Conservation (phyloP, 2,329 filamentous ascomycete species). For the Penicillium rolfsii region DNA sequence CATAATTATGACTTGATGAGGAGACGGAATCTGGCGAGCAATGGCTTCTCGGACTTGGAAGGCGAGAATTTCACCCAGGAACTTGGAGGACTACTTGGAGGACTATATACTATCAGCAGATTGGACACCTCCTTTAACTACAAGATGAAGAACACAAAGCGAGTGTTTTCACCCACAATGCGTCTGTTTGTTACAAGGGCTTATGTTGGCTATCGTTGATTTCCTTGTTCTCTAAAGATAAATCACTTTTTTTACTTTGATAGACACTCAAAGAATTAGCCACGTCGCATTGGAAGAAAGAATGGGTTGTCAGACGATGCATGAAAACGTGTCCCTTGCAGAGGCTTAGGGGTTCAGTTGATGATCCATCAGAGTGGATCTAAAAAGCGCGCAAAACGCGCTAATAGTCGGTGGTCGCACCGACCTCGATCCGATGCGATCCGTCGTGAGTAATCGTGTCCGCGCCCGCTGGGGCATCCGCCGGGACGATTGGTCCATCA, state of each 20-base stretch:
- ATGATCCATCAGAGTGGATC: background rate
- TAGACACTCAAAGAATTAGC: background rate
- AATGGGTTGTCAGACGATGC: background rate
- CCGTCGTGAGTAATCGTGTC: background rate
- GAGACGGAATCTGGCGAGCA: background rate
- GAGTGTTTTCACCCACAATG: background rate
- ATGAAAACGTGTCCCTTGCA: background rate
- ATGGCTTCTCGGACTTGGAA: background rate
- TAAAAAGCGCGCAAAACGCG: slow-evolving; percentile 5
- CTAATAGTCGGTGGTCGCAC: background rate
- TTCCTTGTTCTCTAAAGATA: background rate
- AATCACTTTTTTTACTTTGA: background rate
- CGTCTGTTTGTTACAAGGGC: background rate
- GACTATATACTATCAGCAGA: background rate
- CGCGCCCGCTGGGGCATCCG: background rate
- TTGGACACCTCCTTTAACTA: background rate
- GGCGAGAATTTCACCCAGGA: background rate
- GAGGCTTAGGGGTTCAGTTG: background rate
- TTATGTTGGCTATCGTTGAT: background rate
- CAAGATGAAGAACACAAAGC: background rate
- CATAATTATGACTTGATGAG: background rate
- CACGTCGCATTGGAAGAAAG: background rate
- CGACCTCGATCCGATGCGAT: background rate
- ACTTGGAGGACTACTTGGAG: background rate
- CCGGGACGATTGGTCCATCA: background rate